Conservation (phyloP, 805 yeast genomes). For the Phaffomyces thermotolerans region DNA sequence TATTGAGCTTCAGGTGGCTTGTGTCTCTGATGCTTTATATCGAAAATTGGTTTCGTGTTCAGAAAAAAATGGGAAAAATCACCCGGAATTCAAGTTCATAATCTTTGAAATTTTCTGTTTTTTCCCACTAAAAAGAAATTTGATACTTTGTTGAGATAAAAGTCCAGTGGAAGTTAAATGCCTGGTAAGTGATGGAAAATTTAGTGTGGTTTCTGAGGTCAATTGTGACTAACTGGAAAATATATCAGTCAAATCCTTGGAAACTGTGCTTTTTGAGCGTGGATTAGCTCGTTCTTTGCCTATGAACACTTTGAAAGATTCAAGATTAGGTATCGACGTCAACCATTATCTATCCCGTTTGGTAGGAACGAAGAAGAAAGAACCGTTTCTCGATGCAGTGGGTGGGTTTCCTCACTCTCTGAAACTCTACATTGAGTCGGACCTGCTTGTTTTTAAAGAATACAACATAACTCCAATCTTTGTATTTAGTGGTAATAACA, state of each 20-base stretch:
- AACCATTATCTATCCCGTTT: slow-evolving; percentile 67
- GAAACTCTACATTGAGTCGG: slow-evolving; percentile 48
- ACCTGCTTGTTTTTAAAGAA: slow-evolving; percentile 52
- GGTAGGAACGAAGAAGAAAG: slow-evolving; percentile 47
- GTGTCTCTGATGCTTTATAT: no score
- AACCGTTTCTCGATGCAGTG: slow-evolving; percentile 63
- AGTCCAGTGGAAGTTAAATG: not conserved
- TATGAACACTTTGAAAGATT: slow-evolving; percentile 54
- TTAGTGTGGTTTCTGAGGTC: not conserved
- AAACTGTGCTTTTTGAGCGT: slow-evolving; percentile 61
- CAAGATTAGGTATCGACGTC: slow-evolving; percentile 78
- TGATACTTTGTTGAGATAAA: no score
- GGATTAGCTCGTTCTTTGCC: slow-evolving; percentile 54
- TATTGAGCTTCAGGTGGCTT: not conserved
- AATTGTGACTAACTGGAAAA: not conserved
- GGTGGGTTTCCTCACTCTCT: slow-evolving; percentile 76
- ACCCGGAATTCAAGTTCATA: no score
- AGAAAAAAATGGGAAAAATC: no score
- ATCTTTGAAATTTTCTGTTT: no score
- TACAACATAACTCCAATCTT: slow-evolving; percentile 70
- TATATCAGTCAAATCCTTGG: slow-evolving; percentile 51
- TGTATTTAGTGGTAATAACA: slow-evolving; percentile 63
- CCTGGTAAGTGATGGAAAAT: not conserved
- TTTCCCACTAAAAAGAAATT: no score
- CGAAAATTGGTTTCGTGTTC: no score